These are phyloP conservation scores for Boletus calvinii DNA, from an alignment of 1,284 basidiomycete genomes.

Conservation along the genomic window DNA sequence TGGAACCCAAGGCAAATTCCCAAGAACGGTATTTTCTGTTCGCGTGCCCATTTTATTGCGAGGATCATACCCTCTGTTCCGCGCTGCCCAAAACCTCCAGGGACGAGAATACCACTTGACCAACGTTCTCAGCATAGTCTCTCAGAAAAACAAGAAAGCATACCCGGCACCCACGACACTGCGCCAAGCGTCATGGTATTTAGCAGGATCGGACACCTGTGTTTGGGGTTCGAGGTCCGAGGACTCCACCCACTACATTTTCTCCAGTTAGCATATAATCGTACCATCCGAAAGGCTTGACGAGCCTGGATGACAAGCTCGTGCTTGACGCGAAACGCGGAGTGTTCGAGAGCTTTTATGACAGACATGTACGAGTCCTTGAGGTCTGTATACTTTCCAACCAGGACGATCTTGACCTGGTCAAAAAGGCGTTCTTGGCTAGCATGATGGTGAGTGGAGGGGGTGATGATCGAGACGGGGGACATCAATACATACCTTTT, in stretches of 20 bases:
- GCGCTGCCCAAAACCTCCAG: constrained; percentile 92
- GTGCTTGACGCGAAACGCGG: constrained; percentile 87
- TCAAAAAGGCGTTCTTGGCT: constrained; percentile 94
- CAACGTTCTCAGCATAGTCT: constrained; percentile 13
- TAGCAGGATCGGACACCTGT: constrained; percentile 78
- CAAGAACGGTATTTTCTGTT: constrained; percentile 93
- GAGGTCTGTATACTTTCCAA: constrained; percentile 97
- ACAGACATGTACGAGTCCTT: constrained; percentile 99
- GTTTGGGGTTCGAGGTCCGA: constrained; percentile 85
- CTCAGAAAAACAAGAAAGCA: constrained; percentile 21
- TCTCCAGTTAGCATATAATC: constrained; percentile 6
- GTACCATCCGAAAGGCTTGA: constrained; percentile 13
- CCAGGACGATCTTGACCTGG: constrained; percentile 86
- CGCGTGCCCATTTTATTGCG: constrained; percentile 95
- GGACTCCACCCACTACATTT: constrained; percentile 91
- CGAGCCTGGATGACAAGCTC: constrained; percentile 79
- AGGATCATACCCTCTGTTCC: constrained; percentile 98
- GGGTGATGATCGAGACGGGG: background rate
- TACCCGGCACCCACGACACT: constrained; percentile 88
- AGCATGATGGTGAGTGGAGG: constrained; percentile 4
- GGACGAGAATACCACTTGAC: constrained; percentile 86
- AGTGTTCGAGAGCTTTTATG: constrained; percentile 95
- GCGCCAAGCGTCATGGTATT: constrained; percentile 96
- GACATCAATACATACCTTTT: constrained; percentile 47
- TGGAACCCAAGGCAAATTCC: constrained; percentile 99